Conservation (phyloP, 1,139 yeast species). For the Pichia sp. region DNA sequence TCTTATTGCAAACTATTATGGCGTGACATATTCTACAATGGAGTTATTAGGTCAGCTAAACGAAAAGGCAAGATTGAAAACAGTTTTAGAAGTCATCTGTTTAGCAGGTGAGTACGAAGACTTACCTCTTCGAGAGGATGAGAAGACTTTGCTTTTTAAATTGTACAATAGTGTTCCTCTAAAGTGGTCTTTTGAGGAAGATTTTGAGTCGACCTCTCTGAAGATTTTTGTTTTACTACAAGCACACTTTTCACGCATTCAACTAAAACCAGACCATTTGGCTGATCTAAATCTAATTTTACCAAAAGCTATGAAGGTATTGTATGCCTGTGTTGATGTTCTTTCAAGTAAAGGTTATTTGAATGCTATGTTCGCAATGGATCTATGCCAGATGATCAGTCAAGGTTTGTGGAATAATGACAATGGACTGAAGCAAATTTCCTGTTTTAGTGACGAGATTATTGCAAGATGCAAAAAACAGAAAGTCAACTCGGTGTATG, state of each 20-base stretch:
- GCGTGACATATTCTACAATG: conserved; percentile 62
- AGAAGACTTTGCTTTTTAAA: conserved; percentile 44
- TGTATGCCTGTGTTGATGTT: conserved; percentile 70
- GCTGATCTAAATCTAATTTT: conserved; percentile 55
- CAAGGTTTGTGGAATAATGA: conserved; percentile 88
- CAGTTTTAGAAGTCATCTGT: conserved; percentile 62
- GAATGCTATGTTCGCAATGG: conserved; percentile 81
- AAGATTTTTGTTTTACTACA: conserved; percentile 76
- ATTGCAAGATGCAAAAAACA: conserved; percentile 54
- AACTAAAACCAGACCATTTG: conserved; percentile 55
- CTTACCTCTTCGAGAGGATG: conserved; percentile 60
- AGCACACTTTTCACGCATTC: conserved; percentile 70
- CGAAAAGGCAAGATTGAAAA: conserved; percentile 54
- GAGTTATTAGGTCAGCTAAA: conserved; percentile 52
- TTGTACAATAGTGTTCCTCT: conserved; percentile 62
- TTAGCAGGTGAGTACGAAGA: conserved; percentile 67
- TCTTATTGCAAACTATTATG: conserved; percentile 70
- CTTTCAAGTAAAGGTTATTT: conserved; percentile 77
- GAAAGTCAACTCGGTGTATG: conserved; percentile 70
- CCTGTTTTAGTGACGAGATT: conserved; percentile 55
- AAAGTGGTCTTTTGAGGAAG: conserved; percentile 40
- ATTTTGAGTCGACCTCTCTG: conserved; percentile 52
- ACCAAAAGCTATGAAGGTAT: conserved; percentile 44
- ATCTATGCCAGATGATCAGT: conserved; percentile 79
- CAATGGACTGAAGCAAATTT: conserved; percentile 76